A percentile compares a stretch with the other conserved stretches of the same genome.
Conservation (phyloP, 2,329 filamentous ascomycete species). For the Zymoseptoria brevis region DNA sequence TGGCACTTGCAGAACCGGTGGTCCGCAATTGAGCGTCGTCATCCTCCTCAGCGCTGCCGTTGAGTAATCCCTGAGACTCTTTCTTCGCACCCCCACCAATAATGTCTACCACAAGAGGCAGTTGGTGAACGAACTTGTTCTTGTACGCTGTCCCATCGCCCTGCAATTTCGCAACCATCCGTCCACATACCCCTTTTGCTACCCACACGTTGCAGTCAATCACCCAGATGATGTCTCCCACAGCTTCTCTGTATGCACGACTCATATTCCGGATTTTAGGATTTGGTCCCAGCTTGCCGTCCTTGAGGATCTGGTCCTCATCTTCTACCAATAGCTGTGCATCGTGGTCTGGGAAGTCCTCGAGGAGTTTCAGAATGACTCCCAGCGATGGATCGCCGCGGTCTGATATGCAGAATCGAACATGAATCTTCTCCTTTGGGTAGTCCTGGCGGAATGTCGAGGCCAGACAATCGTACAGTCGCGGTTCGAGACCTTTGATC, state of each 20-base stretch:
- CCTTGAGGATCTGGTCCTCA: conserved; percentile 60
- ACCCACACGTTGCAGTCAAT: conserved; percentile 97
- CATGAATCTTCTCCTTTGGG: conserved; percentile 63
- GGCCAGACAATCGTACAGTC: conserved; percentile 84
- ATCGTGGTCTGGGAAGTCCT: conserved; percentile 65
- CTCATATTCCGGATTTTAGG: conserved; percentile 99
- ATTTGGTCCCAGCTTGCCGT: conserved; percentile 66
- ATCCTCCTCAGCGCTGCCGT: conserved; percentile 1
- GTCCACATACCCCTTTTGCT: conserved; percentile 64
- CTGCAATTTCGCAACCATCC: conserved; percentile 82
- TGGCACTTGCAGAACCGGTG: conserved; percentile 20
- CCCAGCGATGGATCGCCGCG: conserved; percentile 68
- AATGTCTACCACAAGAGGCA: conserved; percentile 80
- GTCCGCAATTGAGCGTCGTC: conserved; percentile 14
- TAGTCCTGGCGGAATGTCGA: conserved; percentile 80
- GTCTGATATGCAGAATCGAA: conserved; percentile 74
- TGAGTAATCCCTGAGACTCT: conserved; percentile 19
- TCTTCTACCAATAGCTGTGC: conserved; percentile 70
- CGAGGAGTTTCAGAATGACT: conserved; percentile 61
- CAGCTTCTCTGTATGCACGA: conserved; percentile 79
- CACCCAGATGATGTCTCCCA: conserved; percentile 85
- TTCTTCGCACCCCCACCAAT: conserved; percentile 21
- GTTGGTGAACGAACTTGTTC: conserved; percentile 88
- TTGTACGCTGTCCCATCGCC: conserved; percentile 51
- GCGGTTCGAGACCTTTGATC: conserved; percentile 83